Conservation (phyloP, 164 flowering plant genomes). For the Annona squamosa region DNA sequence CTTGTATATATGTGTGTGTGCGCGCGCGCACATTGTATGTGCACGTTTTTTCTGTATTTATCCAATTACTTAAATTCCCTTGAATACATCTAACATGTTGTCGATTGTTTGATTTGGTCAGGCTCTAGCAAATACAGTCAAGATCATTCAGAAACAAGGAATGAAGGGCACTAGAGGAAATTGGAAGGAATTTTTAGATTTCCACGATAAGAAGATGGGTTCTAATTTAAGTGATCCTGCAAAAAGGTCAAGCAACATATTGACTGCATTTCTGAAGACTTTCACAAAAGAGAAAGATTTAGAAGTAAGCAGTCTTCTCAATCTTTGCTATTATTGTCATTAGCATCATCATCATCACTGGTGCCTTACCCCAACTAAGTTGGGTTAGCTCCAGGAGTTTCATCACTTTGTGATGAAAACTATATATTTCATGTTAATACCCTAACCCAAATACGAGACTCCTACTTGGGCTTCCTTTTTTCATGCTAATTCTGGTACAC, state of each 20-base stretch:
- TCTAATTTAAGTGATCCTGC: conserved; percentile 61
- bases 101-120: conserved; percentile 13
- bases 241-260: conserved; percentile 42
- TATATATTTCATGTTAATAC: too few species aligned
- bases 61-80: too few species aligned
- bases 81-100: neutral
- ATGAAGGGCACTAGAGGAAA: conserved; percentile 58
- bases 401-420: too few species aligned
- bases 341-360: neutral
- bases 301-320: conserved; percentile 29
- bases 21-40: too few species aligned
- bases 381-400: too few species aligned
- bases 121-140: conserved; percentile 72
- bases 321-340: neutral
- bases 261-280: conserved; percentile 63
- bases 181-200: conserved; percentile 70
- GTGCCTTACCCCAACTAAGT: neutral
- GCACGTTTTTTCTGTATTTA: too few species aligned
- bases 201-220: conserved; percentile 53
- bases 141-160: conserved; percentile 52
- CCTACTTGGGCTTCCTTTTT: too few species aligned
- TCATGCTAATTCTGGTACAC: too few species aligned
- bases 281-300: conserved; percentile 49
- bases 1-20: too few species aligned
- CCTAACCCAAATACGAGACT: too few species aligned